These are phyloP conservation scores for Saraca asoca DNA, from an alignment of 331 rosid genomes.

Conservation along the genomic window DNA sequence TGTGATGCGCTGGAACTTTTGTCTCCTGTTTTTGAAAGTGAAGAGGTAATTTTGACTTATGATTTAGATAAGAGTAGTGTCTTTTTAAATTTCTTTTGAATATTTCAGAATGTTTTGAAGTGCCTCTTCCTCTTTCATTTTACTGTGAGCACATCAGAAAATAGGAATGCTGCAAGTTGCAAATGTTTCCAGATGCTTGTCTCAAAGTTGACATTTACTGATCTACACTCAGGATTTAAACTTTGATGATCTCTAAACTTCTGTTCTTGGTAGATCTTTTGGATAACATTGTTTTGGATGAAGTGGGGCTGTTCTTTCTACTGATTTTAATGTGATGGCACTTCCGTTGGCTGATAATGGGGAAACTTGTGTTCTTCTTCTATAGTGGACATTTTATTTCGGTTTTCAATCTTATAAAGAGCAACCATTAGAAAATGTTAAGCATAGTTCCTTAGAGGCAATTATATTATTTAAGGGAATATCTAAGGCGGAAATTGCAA, in stretches of 20 bases:
- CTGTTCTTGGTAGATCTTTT: background rate
- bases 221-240: too few species aligned
- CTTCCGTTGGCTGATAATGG: too few species aligned
- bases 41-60: constrained; percentile 67
- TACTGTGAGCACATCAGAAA: too few species aligned
- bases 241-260: too few species aligned
- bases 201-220: too few species aligned
- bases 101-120: too few species aligned
- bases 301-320: too few species aligned
- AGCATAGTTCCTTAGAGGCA: background rate
- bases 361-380: background rate
- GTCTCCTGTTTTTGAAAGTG: constrained; percentile 96
- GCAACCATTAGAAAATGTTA: background rate
- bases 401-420: background rate
- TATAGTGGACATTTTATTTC: background rate
- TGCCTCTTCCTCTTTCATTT: background rate
- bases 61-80: constrained; percentile 2
- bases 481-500: too few species aligned
- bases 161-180: background rate
- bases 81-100: background rate
- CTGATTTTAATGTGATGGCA: too few species aligned
- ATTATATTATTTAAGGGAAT: background rate
- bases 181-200: background rate
- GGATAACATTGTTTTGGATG: background rate
- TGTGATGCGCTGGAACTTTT: constrained; percentile 91